Percentiles rank a stretch among this genome's conserved stretches.
These are phyloP conservation scores for Acmispon strigosus DNA, from an alignment of 306 rosid genomes.

Conservation along the genomic window DNA sequence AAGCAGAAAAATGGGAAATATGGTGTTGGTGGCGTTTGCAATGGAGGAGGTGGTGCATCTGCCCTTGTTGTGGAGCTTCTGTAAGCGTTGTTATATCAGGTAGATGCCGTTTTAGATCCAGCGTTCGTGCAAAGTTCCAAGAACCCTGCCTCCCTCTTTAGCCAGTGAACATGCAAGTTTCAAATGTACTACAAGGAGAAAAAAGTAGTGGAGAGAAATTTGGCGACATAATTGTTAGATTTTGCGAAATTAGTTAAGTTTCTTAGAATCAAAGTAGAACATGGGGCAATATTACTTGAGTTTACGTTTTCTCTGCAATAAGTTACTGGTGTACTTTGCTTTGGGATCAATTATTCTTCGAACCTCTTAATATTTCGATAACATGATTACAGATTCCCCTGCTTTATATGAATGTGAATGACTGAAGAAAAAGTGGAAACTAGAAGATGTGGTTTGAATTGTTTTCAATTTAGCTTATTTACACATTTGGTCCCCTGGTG, in stretches of 20 bases:
- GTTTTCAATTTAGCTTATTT: neutral
- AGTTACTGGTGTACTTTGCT: slow-evolving; percentile 23
- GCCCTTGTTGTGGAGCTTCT: slow-evolving; percentile 92
- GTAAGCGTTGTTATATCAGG: slow-evolving; percentile 24
- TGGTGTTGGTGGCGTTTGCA: slow-evolving; percentile 95
- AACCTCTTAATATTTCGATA: neutral
- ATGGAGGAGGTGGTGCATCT: slow-evolving; percentile 99
- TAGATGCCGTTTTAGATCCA: slow-evolving; percentile 2
- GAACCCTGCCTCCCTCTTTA: neutral
- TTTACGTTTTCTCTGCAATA: slow-evolving; percentile 25
- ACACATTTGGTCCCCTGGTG: too few species aligned
- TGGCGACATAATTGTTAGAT: neutral
- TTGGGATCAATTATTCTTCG: slow-evolving; percentile 9
- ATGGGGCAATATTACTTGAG: slow-evolving; percentile 6
- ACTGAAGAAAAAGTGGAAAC: neutral
- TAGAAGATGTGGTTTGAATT: neutral
- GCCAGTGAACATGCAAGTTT: slow-evolving; percentile 10
- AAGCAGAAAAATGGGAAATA: slow-evolving; percentile 82
- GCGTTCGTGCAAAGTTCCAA: neutral
- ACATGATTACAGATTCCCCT: neutral
- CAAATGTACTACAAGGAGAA: neutral
- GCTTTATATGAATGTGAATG: neutral
- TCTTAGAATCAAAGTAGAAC: slow-evolving; percentile 17
- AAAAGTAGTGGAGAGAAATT: neutral
- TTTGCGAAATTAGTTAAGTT: slow-evolving; percentile 20